Evolutionary conservation across 208 protist species (phyloP), one percentile per base, ranked within the genome.

Genomic region (Borovskyia barvae): DNA sequence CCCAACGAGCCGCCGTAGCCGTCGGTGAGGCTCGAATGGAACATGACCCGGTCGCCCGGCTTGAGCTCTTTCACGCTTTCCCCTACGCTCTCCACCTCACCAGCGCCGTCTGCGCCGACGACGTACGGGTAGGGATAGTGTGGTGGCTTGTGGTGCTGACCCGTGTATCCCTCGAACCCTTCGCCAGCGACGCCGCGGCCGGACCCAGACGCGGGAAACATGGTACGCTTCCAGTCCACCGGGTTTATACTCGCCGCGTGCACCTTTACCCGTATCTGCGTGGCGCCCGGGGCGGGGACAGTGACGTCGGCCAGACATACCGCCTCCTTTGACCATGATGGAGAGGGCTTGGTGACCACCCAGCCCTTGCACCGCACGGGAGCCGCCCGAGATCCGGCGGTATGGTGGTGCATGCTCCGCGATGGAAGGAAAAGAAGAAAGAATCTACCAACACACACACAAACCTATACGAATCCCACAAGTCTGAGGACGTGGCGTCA

Each of bases 31-130:
- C 79, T 68, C 3, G 66, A 65, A 40, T 76, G 39, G 60, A 92
- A 87, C 30, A 72, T 68, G 39, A 92, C 85, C 35, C 62, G 70
- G 55, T 88, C 76, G 3, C 85, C 76, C 3, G 75, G 66, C 25
- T 66, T 49, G 24, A 54, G 14, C 20, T 58, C 50, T 1, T 39
- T 57, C 35, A 67, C 63, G 17, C 50, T 48, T 43, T 49, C 56
- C 11, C 82, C 82, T 14, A 85, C 68, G 53, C 66, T 81, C 67
- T 86, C 78, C 6, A 90, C 47, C 24, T 77, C 54, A 30, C 82
- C 82, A 9, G 79, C 71, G 7, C 79, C 82, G 42, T 82, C 72
- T 37, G 67, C 60, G 14, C 82, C 82, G 42, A 78, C 71, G 19
- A 77, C 62, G 56, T 83, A 82, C 14, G 77, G 81, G 46, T 75